These are phyloP conservation scores for Dicorynia guianensis DNA, from an alignment of 306 rosid species.

Conservation along the genomic window DNA sequence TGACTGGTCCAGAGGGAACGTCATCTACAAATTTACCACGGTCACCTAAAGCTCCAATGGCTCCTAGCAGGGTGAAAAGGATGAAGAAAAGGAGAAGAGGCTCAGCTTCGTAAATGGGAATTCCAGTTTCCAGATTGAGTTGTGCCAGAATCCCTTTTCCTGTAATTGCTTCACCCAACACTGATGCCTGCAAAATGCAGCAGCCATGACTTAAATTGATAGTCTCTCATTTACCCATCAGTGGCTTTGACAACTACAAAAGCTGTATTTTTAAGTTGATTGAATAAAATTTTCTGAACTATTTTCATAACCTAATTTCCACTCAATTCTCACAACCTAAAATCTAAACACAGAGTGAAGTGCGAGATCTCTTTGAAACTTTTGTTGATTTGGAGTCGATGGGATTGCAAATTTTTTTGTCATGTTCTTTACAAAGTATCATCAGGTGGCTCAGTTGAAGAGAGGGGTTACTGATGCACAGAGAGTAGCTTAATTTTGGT, in stretches of 20 bases:
- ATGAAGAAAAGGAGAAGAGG: constrained; percentile 97
- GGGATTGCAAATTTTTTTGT: no score
- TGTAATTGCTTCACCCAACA: constrained; percentile 86
- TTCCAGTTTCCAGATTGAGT: constrained; percentile 87
- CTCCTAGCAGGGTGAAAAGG: constrained; percentile 93
- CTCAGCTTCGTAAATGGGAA: constrained; percentile 96
- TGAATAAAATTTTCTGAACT: no score
- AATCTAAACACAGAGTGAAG: no score
- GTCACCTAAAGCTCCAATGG: constrained; percentile 97
- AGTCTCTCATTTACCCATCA: not conserved
- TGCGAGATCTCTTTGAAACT: no score
- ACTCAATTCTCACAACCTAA: no score
- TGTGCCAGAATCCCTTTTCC: constrained; percentile 96
- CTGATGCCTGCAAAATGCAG: constrained; percentile 70
- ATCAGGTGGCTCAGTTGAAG: no score
- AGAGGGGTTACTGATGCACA: no score
- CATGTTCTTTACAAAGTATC: no score
- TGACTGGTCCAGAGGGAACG: constrained; percentile 67
- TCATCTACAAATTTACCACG: constrained; percentile 92
- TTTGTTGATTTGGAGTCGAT: no score
- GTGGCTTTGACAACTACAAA: not conserved
- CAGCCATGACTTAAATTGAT: not conserved
- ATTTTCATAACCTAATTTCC: no score
- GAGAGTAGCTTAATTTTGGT: no score
- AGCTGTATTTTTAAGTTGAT: no score